phyloP scores from a whole-genome alignment of 164 flowering plant genomes.

The Umbellularia californica region DNA sequence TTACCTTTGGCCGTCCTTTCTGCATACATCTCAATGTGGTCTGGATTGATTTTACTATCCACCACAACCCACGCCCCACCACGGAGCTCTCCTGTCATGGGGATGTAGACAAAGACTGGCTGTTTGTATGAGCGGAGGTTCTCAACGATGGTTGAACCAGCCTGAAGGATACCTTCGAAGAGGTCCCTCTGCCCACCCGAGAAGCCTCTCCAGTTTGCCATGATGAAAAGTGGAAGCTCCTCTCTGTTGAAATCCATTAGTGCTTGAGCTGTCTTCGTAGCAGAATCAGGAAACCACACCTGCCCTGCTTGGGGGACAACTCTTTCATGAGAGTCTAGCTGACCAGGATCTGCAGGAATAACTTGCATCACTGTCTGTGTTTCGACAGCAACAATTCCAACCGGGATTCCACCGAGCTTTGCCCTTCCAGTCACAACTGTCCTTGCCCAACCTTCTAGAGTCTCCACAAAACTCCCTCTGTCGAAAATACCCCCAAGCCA shows the following conservation, averaged over 20 bases:
- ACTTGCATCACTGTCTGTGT: slow-evolving; percentile 98
- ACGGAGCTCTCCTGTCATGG: slow-evolving; percentile 95
- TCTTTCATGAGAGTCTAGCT: slow-evolving; percentile 96
- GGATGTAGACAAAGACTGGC: slow-evolving; percentile 95
- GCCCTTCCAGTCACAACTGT: slow-evolving; percentile 99
- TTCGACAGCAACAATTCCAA: slow-evolving; percentile 95
- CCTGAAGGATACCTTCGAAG: slow-evolving; percentile 98
- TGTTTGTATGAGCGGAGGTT: slow-evolving; percentile 91
- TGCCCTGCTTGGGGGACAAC: slow-evolving; percentile 99
- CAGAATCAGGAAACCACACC: slow-evolving; percentile 99
- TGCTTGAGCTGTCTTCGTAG: slow-evolving; percentile 91
- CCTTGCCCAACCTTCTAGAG: slow-evolving; percentile 97
- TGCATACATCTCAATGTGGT: slow-evolving; percentile 97
- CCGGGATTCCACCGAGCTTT: slow-evolving; percentile 96
- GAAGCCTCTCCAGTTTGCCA: slow-evolving; percentile 99
- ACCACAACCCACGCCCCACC: slow-evolving; percentile 99
- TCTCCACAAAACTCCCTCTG: slow-evolving; percentile 86
- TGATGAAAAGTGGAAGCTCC: slow-evolving; percentile 93
- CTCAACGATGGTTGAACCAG: slow-evolving; percentile 97
- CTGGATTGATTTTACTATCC: slow-evolving; percentile 85
- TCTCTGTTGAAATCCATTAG: slow-evolving; percentile 91
- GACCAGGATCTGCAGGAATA: slow-evolving; percentile 99
- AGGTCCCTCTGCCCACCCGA: slow-evolving; percentile 99
- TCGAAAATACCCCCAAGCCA: slow-evolving; percentile 98
- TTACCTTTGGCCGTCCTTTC: slow-evolving; percentile 93